phyloP scores from a whole-genome alignment of 352 stramenopile genomes.

The Globisporangium irregulare region DNA sequence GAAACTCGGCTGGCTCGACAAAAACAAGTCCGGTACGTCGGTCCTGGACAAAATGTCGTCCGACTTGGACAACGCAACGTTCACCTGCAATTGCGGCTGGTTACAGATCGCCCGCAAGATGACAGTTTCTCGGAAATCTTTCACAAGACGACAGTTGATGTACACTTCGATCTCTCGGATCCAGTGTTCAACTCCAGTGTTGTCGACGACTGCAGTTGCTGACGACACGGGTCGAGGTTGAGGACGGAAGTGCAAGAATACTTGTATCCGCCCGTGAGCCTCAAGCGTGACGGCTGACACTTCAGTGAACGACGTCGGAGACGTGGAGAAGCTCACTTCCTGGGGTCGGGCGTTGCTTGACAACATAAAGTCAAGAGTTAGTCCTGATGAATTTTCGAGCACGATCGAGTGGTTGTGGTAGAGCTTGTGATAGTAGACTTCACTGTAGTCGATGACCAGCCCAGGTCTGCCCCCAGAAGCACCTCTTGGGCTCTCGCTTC shows the following conservation, averaged over 20 bases:
- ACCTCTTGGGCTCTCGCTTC: constrained; percentile 15
- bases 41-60: constrained; percentile 31
- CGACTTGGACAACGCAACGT: constrained; percentile 46
- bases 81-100: constrained; percentile 71
- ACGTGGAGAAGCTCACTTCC: constrained; percentile 83
- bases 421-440: constrained; percentile 88
- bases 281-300: constrained; percentile 73
- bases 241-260: constrained; percentile 85
- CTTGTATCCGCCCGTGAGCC: constrained; percentile 68
- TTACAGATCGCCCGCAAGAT: constrained; percentile 76
- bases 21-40: constrained; percentile 22
- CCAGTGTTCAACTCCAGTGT: constrained; percentile 45
- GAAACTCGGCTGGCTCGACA: constrained; percentile 67
- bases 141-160: constrained; percentile 84
- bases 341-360: constrained; percentile 77
- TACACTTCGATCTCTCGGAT: constrained; percentile 86
- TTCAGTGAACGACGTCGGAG: constrained; percentile 81
- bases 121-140: constrained; percentile 86
- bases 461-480: constrained; percentile 10
- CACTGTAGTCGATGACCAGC: constrained; percentile 79
- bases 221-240: constrained; percentile 32
- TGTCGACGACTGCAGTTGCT: background rate
- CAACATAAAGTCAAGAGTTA: constrained; percentile 85
- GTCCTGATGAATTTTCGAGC: constrained; percentile 83
- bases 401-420: constrained; percentile 90